These are phyloP conservation scores for Beauveria medogensis DNA, from an alignment of 2,329 filamentous ascomycete genomes.

Conservation along the genomic window DNA sequence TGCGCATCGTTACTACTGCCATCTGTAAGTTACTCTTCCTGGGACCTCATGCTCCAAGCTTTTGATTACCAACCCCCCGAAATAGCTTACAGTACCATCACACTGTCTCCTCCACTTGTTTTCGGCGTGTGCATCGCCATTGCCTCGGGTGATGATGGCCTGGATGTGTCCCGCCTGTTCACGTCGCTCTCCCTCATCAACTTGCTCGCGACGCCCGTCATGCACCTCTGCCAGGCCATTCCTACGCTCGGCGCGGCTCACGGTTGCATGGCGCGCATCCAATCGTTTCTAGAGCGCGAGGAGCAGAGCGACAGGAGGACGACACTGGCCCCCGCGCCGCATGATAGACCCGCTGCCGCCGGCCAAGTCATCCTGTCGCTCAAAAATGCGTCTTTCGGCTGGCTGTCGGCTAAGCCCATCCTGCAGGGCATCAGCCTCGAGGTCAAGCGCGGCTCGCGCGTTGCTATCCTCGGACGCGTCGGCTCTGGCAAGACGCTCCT, in stretches of 20 bases:
- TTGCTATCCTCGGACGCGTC: neutral
- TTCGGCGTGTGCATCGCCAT: neutral
- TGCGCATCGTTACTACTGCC: neutral
- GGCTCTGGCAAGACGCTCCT: neutral
- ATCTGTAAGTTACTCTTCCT: neutral
- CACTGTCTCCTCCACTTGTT: neutral
- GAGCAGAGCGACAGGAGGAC: neutral
- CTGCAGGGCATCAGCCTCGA: neutral
- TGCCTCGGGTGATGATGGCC: neutral
- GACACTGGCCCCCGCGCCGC: neutral
- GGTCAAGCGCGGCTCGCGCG: neutral
- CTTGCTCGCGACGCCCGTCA: neutral
- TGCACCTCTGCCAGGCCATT: conserved; percentile 1
- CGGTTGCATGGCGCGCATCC: conserved; percentile 1
- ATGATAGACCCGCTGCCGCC: no score
- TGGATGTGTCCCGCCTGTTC: neutral
- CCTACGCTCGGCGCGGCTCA: neutral
- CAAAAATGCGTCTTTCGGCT: neutral
- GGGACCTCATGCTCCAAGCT: neutral
- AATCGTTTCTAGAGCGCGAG: neutral
- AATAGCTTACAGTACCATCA: conserved; percentile 1
- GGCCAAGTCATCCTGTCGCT: neutral
- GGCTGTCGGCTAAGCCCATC: neutral
- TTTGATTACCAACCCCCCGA: neutral
- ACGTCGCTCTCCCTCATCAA: neutral